Evolutionary conservation across 805 yeast species (phyloP).

Genomic region (Teunomyces tritomae): DNA sequence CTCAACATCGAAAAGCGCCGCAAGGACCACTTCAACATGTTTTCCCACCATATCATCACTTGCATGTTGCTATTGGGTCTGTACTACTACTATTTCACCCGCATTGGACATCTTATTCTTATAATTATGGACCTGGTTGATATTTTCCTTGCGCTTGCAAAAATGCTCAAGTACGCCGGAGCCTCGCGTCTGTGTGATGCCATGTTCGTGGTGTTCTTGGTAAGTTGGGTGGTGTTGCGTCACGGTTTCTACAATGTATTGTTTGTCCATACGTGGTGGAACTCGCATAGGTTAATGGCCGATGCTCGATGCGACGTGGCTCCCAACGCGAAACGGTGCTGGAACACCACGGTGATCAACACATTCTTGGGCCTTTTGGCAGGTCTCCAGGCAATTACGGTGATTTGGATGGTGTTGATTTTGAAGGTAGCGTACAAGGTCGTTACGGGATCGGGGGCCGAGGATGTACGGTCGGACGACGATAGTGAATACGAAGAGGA

Average conservation of each 20-base stretch:
- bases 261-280: conserved; percentile 54
- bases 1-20: conserved; percentile 75
- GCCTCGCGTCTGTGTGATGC: conserved; percentile 58
- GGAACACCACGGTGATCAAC: conserved; percentile 44
- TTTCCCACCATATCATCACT: conserved; percentile 84
- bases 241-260: conserved; percentile 73
- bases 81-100: conserved; percentile 66
- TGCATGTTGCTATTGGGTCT: conserved; percentile 65
- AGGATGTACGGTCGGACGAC: conserved; percentile 81
- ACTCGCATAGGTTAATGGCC: conserved; percentile 41
- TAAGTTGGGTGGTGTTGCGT: conserved; percentile 68
- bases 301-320: conserved; percentile 19
- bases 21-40: conserved; percentile 84
- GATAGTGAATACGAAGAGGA: conserved; percentile 47
- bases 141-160: conserved; percentile 67
- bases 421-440: conserved; percentile 68
- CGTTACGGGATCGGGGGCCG: conserved; percentile 71
- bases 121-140: conserved; percentile 85
- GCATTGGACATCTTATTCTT: conserved; percentile 76
- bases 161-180: conserved; percentile 73
- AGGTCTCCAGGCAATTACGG: conserved; percentile 61
- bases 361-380: conserved; percentile 55
- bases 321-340: conserved; percentile 45
- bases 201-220: conserved; percentile 63
- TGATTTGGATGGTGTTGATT: conserved; percentile 76